Evolutionary conservation across 305 asterid genomes (phyloP), one percentile per base, ranked within the genome.

Genomic region (Fraxinus nigra): DNA sequence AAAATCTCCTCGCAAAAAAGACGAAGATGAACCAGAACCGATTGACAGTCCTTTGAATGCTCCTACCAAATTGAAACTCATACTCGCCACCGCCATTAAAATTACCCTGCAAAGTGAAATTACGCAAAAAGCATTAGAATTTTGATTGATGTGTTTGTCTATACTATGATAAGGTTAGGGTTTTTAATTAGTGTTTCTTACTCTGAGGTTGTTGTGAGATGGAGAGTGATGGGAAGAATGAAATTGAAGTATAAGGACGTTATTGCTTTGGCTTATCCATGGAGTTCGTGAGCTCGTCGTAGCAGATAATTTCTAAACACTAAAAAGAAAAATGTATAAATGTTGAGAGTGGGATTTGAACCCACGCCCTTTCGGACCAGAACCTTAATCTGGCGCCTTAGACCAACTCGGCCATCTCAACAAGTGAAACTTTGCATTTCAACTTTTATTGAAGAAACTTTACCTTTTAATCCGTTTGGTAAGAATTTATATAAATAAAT

Each of bases 381-480:
- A 78, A 78, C 82, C 92, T 90, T 90, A 92, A 92, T 90, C 90
- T 89, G 92, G 91, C 92, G 92, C 92, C 94, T 88, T 91, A 90
- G 94, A 92, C 98, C 97, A 91, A 89, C 91, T 89, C 90, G 92
- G 89, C 92, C 90, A 89, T 89, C 79, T 86, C 92, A 84, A 87
- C 89, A 1, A 5, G 0, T 54, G 22, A 1, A 0, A 4, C 0
- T 5, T 48, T 1, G 11, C 1, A 13, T 46, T 48, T 10, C n/a
- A 43, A 9, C 4, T 2, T 11, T 40, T 40, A 40, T 11, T 9
- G 0, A 40, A 0, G 13, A 9, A 7, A 40, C 13, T 43, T 11
- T 3, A 11, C 5, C 0, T 11, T 43, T 43, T 43, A 43, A 43
- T 43, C 6, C n/a, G 1, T 43, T 11, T 43, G 16, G n/a, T 0